phyloP scores from a whole-genome alignment of 371 early-diverging fungal genomes.

The Mortierella sp. region DNA sequence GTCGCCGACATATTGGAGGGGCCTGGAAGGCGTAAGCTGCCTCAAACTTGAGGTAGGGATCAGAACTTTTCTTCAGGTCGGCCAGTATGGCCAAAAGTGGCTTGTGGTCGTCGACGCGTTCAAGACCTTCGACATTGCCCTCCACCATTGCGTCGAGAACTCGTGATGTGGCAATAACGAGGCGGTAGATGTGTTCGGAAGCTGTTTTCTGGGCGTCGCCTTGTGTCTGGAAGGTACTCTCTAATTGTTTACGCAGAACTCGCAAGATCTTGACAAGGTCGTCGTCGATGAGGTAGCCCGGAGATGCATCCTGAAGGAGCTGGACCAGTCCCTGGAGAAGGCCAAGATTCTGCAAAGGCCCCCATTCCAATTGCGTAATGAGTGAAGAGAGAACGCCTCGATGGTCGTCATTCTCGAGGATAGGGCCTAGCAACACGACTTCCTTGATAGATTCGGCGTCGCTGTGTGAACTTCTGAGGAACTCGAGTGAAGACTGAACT shows the following conservation, averaged over 20 bases:
- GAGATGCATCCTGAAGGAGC: background rate
- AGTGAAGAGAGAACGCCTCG: too few species aligned
- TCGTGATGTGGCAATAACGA: background rate
- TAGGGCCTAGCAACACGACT: too few species aligned
- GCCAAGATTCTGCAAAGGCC: too few species aligned
- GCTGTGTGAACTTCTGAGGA: too few species aligned
- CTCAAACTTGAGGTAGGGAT: constrained; percentile 12
- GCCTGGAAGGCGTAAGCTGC: constrained; percentile 14
- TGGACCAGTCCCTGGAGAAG: background rate
- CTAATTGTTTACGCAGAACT: background rate
- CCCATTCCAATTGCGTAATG: too few species aligned
- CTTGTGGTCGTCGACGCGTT: background rate
- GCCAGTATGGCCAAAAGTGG: background rate
- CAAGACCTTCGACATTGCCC: constrained; percentile 1
- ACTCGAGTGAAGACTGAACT: too few species aligned
- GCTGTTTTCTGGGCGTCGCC: constrained; percentile 1
- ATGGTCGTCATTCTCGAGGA: too few species aligned
- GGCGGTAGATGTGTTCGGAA: background rate
- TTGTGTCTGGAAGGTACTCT: background rate
- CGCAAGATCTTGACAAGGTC: background rate
- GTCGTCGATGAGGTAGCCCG: background rate
- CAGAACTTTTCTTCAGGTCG: background rate
- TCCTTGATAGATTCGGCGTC: too few species aligned
- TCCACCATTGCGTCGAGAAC: constrained; percentile 20
- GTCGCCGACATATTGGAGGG: constrained; percentile 5